Evolutionary conservation across 2,329 filamentous ascomycete species (phyloP).

Genomic region (Catunica adiposa): DNA sequence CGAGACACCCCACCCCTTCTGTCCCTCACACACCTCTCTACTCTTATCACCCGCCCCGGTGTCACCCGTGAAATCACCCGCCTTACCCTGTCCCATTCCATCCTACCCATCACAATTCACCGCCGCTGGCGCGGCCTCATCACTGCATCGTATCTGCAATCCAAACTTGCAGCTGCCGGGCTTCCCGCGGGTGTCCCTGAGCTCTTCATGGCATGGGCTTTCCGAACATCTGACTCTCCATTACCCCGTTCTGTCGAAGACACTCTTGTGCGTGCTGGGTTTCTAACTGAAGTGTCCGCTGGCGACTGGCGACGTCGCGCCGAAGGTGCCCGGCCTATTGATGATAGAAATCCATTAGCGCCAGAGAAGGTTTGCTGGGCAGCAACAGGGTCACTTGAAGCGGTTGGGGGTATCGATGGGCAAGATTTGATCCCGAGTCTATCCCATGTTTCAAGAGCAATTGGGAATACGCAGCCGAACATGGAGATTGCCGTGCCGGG

Average conservation of each 20-base stretch:
- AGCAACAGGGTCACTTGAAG: slow-evolving; percentile 18
- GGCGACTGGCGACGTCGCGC: not conserved
- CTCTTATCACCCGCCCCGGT: not conserved
- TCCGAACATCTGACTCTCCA: slow-evolving; percentile 17
- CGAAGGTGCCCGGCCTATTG: not conserved
- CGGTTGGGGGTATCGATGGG: slow-evolving; percentile 37
- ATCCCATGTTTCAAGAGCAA: not conserved
- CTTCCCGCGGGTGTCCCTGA: slow-evolving; percentile 29
- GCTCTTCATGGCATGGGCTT: slow-evolving; percentile 28
- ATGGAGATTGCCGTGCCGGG: slow-evolving; percentile 48
- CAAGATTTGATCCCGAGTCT: slow-evolving; percentile 18
- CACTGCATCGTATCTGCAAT: slow-evolving; percentile 37
- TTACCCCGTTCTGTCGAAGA: slow-evolving; percentile 29
- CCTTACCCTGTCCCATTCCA: slow-evolving; percentile 36
- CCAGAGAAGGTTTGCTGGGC: slow-evolving; percentile 4
- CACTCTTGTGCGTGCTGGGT: slow-evolving; percentile 47
- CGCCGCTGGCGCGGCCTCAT: slow-evolving; percentile 49
- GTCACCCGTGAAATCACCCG: slow-evolving; percentile 41
- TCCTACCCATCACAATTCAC: slow-evolving; percentile 46
- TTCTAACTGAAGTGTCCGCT: slow-evolving; percentile 36
- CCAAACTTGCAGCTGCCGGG: slow-evolving; percentile 21
- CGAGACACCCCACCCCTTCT: slow-evolving; percentile 44
- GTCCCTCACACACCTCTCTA: slow-evolving; percentile 37
- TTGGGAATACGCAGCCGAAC: slow-evolving; percentile 15
- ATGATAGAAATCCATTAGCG: slow-evolving; percentile 40